phyloP scores from a whole-genome alignment of 768 basidiomycete species.

The Trametes coccinea region DNA sequence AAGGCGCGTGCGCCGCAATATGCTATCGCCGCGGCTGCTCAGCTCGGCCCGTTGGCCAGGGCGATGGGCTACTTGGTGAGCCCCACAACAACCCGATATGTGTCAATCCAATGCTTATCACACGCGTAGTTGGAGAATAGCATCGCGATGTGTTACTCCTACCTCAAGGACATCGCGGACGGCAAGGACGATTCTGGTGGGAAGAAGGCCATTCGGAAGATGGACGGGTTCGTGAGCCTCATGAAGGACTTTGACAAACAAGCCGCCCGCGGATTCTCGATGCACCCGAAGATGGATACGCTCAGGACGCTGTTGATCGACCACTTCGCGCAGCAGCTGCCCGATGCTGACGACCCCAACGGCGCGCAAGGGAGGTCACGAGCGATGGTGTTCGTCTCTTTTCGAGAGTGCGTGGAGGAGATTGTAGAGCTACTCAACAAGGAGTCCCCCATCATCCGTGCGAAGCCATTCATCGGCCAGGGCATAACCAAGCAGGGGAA shows the following conservation, averaged over 20 bases:
- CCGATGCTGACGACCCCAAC: constrained; percentile 37
- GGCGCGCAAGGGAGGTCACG: constrained; percentile 48
- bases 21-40: constrained; percentile 52
- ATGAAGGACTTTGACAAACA: constrained; percentile 68
- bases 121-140: constrained; percentile 75
- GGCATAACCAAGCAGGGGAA: constrained; percentile 81
- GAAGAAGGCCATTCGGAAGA: constrained; percentile 47
- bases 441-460: constrained; percentile 76
- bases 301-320: constrained; percentile 72
- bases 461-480: constrained; percentile 89
- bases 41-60: constrained; percentile 63
- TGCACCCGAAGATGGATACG: constrained; percentile 93
- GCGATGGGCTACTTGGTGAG: constrained; percentile 88
- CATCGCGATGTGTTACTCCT: constrained; percentile 72
- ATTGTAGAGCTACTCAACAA: constrained; percentile 78
- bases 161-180: constrained; percentile 52
- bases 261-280: constrained; percentile 50
- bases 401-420: constrained; percentile 87
- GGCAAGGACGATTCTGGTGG: constrained; percentile 39
- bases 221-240: constrained; percentile 63
- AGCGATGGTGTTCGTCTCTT: constrained; percentile 96
- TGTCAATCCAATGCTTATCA: too few relatives aligned
- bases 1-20: constrained; percentile 41
- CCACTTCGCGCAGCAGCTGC: constrained; percentile 65
- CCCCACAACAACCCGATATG: background rate